Base-by-base conservation (phyloP, 345 rosid species). In the Streptanthus diversifolius region DNA sequence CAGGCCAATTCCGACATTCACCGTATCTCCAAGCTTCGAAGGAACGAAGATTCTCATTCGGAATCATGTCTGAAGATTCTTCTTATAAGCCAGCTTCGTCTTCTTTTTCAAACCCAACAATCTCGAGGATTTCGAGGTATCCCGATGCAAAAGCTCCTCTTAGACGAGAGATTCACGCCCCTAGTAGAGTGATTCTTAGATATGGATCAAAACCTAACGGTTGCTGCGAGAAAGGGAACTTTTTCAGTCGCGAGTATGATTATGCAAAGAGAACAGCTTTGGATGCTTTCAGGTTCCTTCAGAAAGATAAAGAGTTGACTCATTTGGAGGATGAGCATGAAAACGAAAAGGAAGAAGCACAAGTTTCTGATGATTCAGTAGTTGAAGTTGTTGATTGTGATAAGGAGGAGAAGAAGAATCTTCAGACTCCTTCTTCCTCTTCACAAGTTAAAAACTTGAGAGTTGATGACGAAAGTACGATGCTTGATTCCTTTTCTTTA, bases 91-190 rank as follows among this genome's bases (percentile, higher is more conserved):
- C 49, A 5, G 43, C 70, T 69, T 51, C 81, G 22, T 81, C 84
- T n/a, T n/a, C n/a, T n/a, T n/a, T n/a, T 11, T 79, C 83, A 4
- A 89, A 79, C 32, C 72, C 74, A 27, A 77, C 85, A 7, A 59
- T 73, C 37, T 82, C 87, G 5, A 86, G 91, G 73, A 79, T 90
- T 55, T 81, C 89, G 13, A 82, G 84, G 66, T 92, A 95, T 63
- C 99, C 98, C 0, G 93, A 83, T 62, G 67, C 81, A 3, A 84
- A 80, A 41, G 40, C 75, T 17, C 86, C 82, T 7, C 80, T 86
- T 52, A 66, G 68, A 41, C 80, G 97, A 24, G 81, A 86, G 59
- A 84, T 89, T 29, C 98, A 88, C 68, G 99, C 95, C 3, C 99
- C 99, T 30, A 86, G 90, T 29, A 83, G 97, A 77, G 83, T 89